Evolutionary conservation across 352 stramenopile species (phyloP), one percentile per base, ranked within the genome.

Genomic region (Pythium inflatum): DNA sequence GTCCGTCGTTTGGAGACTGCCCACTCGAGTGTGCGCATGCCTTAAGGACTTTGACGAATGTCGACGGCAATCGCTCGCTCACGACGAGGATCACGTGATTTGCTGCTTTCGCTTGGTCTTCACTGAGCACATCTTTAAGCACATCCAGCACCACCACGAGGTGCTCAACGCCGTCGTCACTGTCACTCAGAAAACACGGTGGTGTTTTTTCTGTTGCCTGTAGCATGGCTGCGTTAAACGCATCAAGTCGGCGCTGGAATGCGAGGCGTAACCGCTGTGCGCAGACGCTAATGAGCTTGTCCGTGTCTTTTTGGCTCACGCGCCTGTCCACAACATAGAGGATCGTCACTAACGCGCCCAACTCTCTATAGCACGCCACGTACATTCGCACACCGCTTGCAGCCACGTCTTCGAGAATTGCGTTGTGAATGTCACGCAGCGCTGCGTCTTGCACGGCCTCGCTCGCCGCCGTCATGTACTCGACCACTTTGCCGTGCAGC

Each of bases 41-140:
- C 59, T 89, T 86, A 24, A 84, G 57, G 20, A 84, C 55, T 55
- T 88, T 87, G 2, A 89, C 78, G 5, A 90, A 63, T 24, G 73
- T 89, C 5, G 79, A 88, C 8, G 80, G 81, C 1, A 89, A 73
- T 27, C 79, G 75, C 51, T 88, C 82, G 25, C 78, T 78, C 14
- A 78, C 66, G 13, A 82, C 79, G 9, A 89, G 45, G 5, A 87
- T 55, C 22, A 54, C 73, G 55, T 66, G 62, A 40, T 57, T 69
- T 3, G 40, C 31, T 18, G 51, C 68, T 67, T 74, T 83, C 25
- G 62, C 51, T 36, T 73, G 57, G 49, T 63, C 60, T 30, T 25
- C 31, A 3, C 58, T 34, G 43, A 87, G 33, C 2, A 87, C 31
- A 36, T 46, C 54, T 24, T 50, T 59, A 13, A 89, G 62, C 25